These are phyloP conservation scores for Fusarium nematophilum DNA, from an alignment of 2,329 filamentous ascomycete genomes.

Conservation along the genomic window DNA sequence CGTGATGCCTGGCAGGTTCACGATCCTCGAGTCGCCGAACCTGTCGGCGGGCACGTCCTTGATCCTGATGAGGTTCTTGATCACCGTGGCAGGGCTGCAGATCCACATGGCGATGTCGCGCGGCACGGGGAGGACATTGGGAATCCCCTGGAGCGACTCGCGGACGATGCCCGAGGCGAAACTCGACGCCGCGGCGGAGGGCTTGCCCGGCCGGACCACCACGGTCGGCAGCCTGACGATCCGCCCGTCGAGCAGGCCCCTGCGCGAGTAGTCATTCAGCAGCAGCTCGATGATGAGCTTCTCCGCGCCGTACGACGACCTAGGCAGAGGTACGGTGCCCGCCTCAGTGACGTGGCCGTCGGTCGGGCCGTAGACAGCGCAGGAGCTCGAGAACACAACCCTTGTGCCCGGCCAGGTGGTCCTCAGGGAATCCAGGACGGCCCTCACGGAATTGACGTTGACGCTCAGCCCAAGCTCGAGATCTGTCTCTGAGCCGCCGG, in stretches of 20 bases:
- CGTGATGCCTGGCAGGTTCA: constrained; percentile 64
- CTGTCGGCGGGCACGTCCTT: constrained; percentile 55
- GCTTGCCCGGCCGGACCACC: constrained; percentile 68
- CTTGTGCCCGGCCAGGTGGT: constrained; percentile 58
- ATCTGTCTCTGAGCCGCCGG: constrained; percentile 69
- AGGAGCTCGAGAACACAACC: constrained; percentile 68
- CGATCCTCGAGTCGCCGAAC: constrained; percentile 53
- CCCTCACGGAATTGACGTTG: constrained; percentile 67
- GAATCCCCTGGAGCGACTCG: constrained; percentile 61
- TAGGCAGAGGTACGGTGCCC: constrained; percentile 55
- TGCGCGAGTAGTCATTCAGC: constrained; percentile 52
- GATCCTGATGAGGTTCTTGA: constrained; percentile 60
- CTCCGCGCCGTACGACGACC: constrained; percentile 70
- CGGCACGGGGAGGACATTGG: constrained; percentile 60
- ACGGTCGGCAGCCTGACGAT: constrained; percentile 70
- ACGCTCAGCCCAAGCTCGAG: constrained; percentile 65
- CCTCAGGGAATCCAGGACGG: constrained; percentile 64
- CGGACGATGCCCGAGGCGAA: constrained; percentile 72
- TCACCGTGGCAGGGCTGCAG: constrained; percentile 62
- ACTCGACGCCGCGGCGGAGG: constrained; percentile 69
- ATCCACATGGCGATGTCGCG: constrained; percentile 61
- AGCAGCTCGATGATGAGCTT: constrained; percentile 69
- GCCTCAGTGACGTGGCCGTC: constrained; percentile 31
- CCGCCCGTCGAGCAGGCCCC: constrained; percentile 67
- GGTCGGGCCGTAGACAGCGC: constrained; percentile 66